A percentile compares a stretch with the other conserved stretches of the same genome.
Conservation (phyloP, 306 rosid genomes). For the Rosa multiflora region DNA sequence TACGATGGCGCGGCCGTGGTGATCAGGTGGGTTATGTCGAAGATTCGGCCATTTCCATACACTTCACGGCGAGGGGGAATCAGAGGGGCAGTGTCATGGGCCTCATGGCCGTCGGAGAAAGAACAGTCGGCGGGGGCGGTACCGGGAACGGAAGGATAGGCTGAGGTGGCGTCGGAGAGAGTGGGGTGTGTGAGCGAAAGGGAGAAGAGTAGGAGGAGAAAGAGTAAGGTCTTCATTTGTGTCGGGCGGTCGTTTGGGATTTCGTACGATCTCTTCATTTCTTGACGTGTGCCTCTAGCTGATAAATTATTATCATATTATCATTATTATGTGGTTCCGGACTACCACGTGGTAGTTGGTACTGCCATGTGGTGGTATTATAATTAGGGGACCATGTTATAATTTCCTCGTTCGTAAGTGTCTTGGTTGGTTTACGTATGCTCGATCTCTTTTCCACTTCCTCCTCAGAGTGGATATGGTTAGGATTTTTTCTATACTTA, state of each 20-base stretch:
- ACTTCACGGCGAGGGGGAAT: constrained; percentile 79
- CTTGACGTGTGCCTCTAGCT: too few species aligned
- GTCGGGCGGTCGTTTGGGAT: not conserved
- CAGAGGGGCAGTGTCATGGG: constrained; percentile 1
- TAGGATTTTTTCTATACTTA: too few species aligned
- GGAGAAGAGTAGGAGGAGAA: constrained; percentile 33
- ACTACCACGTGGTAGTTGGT: too few species aligned
- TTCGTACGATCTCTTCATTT: too few species aligned
- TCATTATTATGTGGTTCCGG: too few species aligned
- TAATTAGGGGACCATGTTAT: too few species aligned
- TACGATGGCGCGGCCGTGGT: constrained; percentile 52
- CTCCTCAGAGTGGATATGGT: too few species aligned
- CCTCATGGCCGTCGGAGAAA: constrained; percentile 18
- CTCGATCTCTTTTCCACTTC: too few species aligned
- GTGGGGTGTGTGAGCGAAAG: constrained; percentile 13
- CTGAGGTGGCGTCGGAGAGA: constrained; percentile 30
- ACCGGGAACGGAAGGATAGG: constrained; percentile 59
- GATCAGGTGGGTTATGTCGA: constrained; percentile 63
- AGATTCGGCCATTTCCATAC: constrained; percentile 57
- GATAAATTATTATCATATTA: too few species aligned
- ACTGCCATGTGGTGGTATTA: too few species aligned
- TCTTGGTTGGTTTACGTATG: too few species aligned
- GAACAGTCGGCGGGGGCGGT: constrained; percentile 19
- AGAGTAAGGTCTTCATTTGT: not conserved
- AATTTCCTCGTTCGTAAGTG: too few species aligned